Evolutionary conservation across 2,329 filamentous ascomycete species (phyloP).

Genomic region (Diaporthe vaccinii): DNA sequence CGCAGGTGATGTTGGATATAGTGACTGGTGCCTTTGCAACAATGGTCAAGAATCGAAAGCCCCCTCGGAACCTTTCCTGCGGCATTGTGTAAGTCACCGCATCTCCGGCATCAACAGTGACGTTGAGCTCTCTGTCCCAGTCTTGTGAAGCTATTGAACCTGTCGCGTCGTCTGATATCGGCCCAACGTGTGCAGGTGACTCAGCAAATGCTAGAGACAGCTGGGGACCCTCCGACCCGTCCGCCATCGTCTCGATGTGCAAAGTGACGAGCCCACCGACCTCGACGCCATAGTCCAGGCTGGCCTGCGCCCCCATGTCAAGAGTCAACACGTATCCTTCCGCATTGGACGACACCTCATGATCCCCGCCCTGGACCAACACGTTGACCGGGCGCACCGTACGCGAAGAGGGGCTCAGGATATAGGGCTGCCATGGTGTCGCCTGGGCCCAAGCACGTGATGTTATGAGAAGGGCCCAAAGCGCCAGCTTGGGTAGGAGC

Average conservation of each 20-base stretch:
- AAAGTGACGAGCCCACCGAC: slow-evolving; percentile 18
- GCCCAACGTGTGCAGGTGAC: slow-evolving; percentile 44
- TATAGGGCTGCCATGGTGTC: slow-evolving; percentile 19
- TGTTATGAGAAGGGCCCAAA: background rate
- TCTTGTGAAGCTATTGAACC: slow-evolving; percentile 43
- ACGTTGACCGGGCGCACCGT: slow-evolving; percentile 12
- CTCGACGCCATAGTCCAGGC: slow-evolving; percentile 11
- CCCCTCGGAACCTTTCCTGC: slow-evolving; percentile 55
- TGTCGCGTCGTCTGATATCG: slow-evolving; percentile 45
- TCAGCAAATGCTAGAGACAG: slow-evolving; percentile 46
- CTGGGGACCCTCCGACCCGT: background rate
- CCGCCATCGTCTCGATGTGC: background rate
- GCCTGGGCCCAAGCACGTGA: background rate
- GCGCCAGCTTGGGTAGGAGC: background rate
- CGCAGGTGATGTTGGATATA: slow-evolving; percentile 47
- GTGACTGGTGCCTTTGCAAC: slow-evolving; percentile 44
- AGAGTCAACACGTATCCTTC: background rate
- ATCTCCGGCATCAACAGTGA: slow-evolving; percentile 37
- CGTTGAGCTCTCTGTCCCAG: slow-evolving; percentile 45
- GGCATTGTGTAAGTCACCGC: slow-evolving; percentile 40
- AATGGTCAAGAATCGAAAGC: slow-evolving; percentile 59
- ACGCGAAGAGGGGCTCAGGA: slow-evolving; percentile 22
- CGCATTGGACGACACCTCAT: background rate
- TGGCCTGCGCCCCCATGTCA: slow-evolving; percentile 2
- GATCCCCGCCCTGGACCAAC: background rate